phyloP scores from a whole-genome alignment of 2,329 filamentous ascomycete genomes.

The Botryotinia globosa region DNA sequence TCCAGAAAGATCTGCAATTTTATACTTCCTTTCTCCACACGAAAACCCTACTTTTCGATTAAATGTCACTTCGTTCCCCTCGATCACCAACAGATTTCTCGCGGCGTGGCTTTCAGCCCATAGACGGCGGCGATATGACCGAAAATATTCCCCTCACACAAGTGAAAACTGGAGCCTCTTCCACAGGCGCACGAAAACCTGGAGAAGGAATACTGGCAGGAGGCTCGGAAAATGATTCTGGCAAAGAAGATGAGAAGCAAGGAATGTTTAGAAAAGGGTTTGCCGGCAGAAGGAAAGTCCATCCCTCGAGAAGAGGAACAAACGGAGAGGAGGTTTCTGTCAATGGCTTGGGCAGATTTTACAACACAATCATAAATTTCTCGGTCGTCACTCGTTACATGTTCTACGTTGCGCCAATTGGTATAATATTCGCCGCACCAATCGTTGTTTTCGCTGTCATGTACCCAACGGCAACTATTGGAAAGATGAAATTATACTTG shows the following conservation, averaged over 20 bases:
- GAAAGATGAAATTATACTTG: slow-evolving; percentile 53
- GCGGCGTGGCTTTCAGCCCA: slow-evolving; percentile 33
- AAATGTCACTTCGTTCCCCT: slow-evolving; percentile 35
- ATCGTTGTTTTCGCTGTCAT: slow-evolving; percentile 48
- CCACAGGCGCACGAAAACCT: slow-evolving; percentile 52
- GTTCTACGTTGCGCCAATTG: slow-evolving; percentile 65
- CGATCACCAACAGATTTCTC: slow-evolving; percentile 32
- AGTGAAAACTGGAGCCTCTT: slow-evolving; percentile 55
- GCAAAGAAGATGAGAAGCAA: slow-evolving; percentile 34
- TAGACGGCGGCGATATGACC: slow-evolving; percentile 30
- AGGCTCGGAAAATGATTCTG: slow-evolving; percentile 14
- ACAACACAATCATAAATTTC: slow-evolving; percentile 62
- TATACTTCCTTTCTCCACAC: not conserved
- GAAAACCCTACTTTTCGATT: not conserved
- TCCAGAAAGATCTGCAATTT: not conserved
- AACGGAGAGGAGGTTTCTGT: slow-evolving; percentile 53
- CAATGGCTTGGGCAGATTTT: slow-evolving; percentile 64
- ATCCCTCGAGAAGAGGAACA: slow-evolving; percentile 44
- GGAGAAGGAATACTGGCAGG: slow-evolving; percentile 39
- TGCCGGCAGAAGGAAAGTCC: slow-evolving; percentile 48
- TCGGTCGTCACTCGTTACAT: slow-evolving; percentile 64
- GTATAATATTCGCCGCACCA: slow-evolving; percentile 58
- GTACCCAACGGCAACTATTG: slow-evolving; percentile 31
- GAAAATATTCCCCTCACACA: slow-evolving; percentile 53
- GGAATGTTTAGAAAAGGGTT: slow-evolving; percentile 26